Conservation (phyloP, 73 alveolate species). For the Tetrahymena malaccensis region DNA sequence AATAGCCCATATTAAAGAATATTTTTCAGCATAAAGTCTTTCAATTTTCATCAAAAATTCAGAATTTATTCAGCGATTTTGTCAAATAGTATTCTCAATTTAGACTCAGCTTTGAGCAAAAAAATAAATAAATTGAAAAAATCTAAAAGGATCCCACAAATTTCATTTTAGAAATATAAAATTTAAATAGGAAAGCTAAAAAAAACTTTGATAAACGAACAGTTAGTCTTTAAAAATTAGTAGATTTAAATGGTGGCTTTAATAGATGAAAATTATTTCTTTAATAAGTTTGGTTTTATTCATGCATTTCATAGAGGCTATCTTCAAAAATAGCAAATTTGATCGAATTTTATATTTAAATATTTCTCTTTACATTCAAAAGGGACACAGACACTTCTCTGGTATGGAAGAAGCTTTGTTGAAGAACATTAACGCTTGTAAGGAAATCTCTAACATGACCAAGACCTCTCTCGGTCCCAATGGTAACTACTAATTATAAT, state of each 20-base stretch:
- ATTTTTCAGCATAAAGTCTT: background rate
- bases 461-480: slow-evolving; percentile 97
- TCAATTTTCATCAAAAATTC: background rate
- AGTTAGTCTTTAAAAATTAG: background rate
- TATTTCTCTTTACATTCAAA: background rate
- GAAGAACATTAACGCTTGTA: slow-evolving; percentile 94
- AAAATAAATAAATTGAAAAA: no score
- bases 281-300: no score
- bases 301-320: background rate
- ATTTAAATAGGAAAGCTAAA: background rate
- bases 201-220: no score
- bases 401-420: slow-evolving; percentile 95
- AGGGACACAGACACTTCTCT: slow-evolving; percentile 87
- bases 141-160: background rate
- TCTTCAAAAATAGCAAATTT: background rate
- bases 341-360: background rate
- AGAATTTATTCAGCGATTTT: background rate
- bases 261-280: background rate
- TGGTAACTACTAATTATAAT: slow-evolving; percentile 46
- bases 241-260: background rate
- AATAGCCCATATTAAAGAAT: background rate
- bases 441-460: slow-evolving; percentile 91
- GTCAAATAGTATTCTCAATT: background rate
- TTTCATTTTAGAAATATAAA: no score
- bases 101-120: background rate